Evolutionary conservation across 306 rosid species (phyloP).

Genomic region (Glycyrrhiza uralensis): DNA sequence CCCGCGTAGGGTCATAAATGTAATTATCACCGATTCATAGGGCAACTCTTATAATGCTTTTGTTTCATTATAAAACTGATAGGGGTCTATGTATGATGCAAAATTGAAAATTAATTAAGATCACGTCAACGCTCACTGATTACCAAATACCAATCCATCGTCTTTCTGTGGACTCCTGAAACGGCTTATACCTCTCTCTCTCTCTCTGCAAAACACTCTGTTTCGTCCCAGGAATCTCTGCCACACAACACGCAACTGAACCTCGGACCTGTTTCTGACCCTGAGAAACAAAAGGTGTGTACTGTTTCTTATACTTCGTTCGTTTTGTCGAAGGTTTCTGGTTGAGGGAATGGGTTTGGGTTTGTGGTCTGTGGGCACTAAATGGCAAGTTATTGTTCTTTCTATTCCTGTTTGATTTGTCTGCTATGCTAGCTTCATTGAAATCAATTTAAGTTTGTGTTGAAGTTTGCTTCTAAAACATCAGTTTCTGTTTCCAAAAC

Average conservation of each 20-base stretch:
- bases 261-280: neutral
- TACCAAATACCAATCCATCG: neutral
- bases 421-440: neutral
- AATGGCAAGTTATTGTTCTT: neutral
- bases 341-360: neutral
- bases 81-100: too few relatives aligned
- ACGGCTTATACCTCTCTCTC: neutral
- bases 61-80: conserved; percentile 18
- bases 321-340: neutral
- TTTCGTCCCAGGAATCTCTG: conserved; percentile 10
- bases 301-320: neutral
- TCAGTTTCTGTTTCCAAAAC: neutral
- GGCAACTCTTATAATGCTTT: neutral
- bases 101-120: neutral
- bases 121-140: neutral
- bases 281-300: conserved; percentile 26
- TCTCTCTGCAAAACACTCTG: neutral
- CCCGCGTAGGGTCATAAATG: conserved; percentile 17
- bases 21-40: neutral
- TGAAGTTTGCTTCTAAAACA: neutral
- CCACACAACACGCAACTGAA: conserved; percentile 1
- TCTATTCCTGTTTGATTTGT: neutral
- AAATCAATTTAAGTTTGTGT: conserved; percentile 3
- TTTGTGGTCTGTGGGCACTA: neutral
- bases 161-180: neutral